Evolutionary conservation across 2,329 filamentous ascomycete genomes (phyloP), one percentile per base, ranked within the genome.

Genomic region (Pyricularia grisea): DNA sequence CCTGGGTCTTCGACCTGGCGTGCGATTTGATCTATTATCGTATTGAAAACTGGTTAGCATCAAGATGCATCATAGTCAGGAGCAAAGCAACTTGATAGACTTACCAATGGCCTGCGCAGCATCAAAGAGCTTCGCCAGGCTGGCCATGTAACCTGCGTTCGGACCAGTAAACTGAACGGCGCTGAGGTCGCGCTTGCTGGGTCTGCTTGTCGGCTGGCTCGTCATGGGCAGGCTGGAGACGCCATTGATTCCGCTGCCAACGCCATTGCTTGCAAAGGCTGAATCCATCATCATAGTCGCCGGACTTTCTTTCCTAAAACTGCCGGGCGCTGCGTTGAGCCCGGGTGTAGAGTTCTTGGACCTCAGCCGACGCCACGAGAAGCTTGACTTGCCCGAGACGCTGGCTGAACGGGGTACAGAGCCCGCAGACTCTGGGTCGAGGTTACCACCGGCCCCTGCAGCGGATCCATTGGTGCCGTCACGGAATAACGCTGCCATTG

Each of bases 1-100:
- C 94, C 94, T 6, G 94, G 94, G 76, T 98, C 94, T 77, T 97
- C 94, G 65, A 97, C 93, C 82, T 97, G 94, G 73, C 94, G 91
- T 68, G 94, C 93, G 78, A 98, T 94, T 87, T 96, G 92, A 83
- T 97, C 93, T 97, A 74, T 58, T 31, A 72, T 81, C 70, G 81
- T 75, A 60, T 68, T 66, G 65, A 3, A 20, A 4, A 3, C 2
- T 17, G 17, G 4, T 66, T 25, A 58, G 58, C 17, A 30, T 2
- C 12, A 60, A 36, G 1, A 36, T 25, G 6, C 4, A 33, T 14
- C 11, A 14, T 1, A 36, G 2, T 5, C 12, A 36, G 4, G 6
- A 4, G 2, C 12, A 36, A 36, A 12, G 33, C 33, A 36, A 14
- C 33, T 36, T 36, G 9, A 31, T 25, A 17, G 20, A 80, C 89